Base-by-base conservation (phyloP, 108 stramenopile genomes). In the Phaeodactylum tricornutum region DNA sequence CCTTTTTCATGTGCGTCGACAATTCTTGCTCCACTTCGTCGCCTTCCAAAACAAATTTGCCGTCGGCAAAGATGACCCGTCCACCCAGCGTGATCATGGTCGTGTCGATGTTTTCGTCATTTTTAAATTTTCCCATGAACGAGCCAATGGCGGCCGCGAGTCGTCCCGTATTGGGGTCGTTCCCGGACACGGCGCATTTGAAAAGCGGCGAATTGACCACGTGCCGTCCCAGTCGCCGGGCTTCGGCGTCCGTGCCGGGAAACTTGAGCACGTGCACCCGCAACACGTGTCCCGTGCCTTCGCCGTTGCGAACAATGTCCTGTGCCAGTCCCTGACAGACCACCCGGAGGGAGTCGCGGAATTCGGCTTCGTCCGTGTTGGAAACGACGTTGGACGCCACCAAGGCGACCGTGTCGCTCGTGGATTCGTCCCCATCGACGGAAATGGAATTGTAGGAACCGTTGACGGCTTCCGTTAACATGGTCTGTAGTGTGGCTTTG, bases 131-230 rank as follows among this genome's bases (percentile, higher is more conserved):
- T 25, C 91, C 94, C 77, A 95, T 81, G 55, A 74, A 92, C 12
- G 75, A 85, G 42, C 96, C 96, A 57, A 98, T 85, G 11, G 94
- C 95, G 11, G 66, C 95, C 5, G 95, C 87, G 47, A 98, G 69
- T 11, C 98, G 72, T n/a, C 98, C 98, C n/a, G 93, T 95, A 57
- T 98, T 98, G 46, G 98, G 96, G 64, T 98, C 98, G 41, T 96
- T 95, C 15, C 98, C 98, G 21, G 88, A 73, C 8, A 97, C 83
- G 17, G 95, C 98, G 26, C 90, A 92, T 67, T 98, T 98, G 64
- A 96, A 87, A 20, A 98, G 65, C 4, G 93, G 95, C 3, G 83
- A 84, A 55, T 98, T 98, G 35, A 96, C 94, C 50, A 98, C 62
- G 42, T 79, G 82, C 27, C 91, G 67, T 35, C 94, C 97, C 50